These are phyloP conservation scores for Nakaseomyces glabratus DNA, from an alignment of 1,139 yeast species.

Conservation along the genomic window DNA sequence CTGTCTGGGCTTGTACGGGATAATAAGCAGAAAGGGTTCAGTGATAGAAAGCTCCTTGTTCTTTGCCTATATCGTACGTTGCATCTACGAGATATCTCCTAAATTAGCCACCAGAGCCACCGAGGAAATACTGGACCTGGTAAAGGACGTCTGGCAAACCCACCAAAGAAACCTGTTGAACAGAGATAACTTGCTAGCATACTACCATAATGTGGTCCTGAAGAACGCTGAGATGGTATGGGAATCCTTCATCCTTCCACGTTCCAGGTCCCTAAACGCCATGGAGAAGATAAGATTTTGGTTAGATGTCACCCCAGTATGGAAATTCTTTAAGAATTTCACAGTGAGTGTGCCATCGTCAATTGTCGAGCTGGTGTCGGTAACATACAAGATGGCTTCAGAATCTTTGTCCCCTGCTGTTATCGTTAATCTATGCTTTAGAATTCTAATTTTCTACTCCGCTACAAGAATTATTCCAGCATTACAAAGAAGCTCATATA, in stretches of 20 bases:
- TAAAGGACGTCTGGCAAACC: constrained; percentile 32
- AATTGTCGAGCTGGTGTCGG: constrained; percentile 40
- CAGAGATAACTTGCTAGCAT: constrained; percentile 26
- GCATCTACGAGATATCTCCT: constrained; percentile 85
- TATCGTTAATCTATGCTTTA: constrained; percentile 67
- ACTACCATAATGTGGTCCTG: constrained; percentile 22
- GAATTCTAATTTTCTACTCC: constrained; percentile 81
- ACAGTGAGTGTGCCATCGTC: constrained; percentile 41
- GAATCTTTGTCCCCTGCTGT: constrained; percentile 77
- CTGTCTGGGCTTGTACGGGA: constrained; percentile 74
- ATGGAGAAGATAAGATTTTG: constrained; percentile 1
- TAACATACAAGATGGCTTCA: constrained; percentile 57
- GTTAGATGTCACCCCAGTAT: constrained; percentile 27
- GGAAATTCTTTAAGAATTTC: constrained; percentile 37
- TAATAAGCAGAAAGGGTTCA: constrained; percentile 75
- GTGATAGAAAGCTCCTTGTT: constrained; percentile 78
- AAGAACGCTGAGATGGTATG: constrained; percentile 23
- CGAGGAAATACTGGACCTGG: constrained; percentile 33
- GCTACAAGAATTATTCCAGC: constrained; percentile 92
- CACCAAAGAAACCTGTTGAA: constrained; percentile 25
- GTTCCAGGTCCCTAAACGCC: constrained; percentile 11
- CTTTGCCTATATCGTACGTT: constrained; percentile 84
- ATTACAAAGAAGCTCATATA: constrained; percentile 36
- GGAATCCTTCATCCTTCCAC: constrained; percentile 20
- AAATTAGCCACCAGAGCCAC: constrained; percentile 48